phyloP scores from a whole-genome alignment of 164 flowering plant species.

The Pachysandra terminalis region DNA sequence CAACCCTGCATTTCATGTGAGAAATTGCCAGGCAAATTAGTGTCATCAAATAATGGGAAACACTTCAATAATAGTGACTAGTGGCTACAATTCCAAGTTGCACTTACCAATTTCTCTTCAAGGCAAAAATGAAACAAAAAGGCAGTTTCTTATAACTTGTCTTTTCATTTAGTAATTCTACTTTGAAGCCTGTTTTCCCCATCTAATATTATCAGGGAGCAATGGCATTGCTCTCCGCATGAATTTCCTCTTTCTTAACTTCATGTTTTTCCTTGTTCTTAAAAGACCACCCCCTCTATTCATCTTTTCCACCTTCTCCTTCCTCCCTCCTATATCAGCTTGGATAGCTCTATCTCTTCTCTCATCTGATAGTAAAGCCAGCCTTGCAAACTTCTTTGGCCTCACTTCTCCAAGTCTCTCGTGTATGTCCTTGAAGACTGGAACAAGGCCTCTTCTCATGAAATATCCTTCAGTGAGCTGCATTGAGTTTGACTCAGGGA shows the following conservation, averaged over 20 bases:
- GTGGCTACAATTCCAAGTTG: neutral
- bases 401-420: conserved; percentile 70
- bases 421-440: conserved; percentile 73
- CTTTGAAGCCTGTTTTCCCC: neutral
- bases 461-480: conserved; percentile 81
- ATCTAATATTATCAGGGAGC: conserved; percentile 6
- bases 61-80: neutral
- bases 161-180: neutral
- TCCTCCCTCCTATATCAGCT: conserved; percentile 75
- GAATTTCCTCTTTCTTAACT: conserved; percentile 28
- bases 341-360: conserved; percentile 64
- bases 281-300: conserved; percentile 28
- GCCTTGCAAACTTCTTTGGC: conserved; percentile 83
- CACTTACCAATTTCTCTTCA: neutral
- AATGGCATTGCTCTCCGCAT: conserved; percentile 18
- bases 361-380: conserved; percentile 77
- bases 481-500: conserved; percentile 81
- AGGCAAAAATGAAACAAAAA: conserved; percentile 3
- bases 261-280: conserved; percentile 23
- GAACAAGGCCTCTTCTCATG: conserved; percentile 86
- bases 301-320: conserved; percentile 66
- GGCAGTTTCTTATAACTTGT: neutral
- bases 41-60: neutral
- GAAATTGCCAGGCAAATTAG: neutral
- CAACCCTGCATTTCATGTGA: neutral